phyloP scores from a whole-genome alignment of 164 flowering plant species.

The Vitis rupestris region DNA sequence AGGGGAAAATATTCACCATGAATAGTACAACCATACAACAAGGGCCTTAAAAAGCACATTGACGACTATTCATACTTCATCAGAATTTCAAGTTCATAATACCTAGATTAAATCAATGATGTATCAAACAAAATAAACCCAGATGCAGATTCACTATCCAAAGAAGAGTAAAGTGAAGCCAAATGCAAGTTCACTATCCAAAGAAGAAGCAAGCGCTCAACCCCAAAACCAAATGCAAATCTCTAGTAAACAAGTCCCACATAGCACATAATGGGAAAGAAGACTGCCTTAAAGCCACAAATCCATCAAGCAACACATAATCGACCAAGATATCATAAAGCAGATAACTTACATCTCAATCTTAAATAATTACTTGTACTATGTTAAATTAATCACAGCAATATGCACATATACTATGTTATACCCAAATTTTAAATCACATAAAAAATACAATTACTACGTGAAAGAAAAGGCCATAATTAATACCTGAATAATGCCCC shows the following conservation, averaged over 20 bases:
- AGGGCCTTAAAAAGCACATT: no score
- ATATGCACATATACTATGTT: no score
- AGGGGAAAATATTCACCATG: neutral
- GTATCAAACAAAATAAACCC: neutral
- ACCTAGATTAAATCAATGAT: neutral
- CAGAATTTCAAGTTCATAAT: neutral
- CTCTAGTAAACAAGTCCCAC: neutral
- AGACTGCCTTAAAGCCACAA: no score
- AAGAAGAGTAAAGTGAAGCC: neutral
- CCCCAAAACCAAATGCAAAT: neutral
- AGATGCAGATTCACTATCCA: neutral
- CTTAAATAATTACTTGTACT: no score
- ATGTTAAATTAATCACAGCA: no score
- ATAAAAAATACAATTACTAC: no score
- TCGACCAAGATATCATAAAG: no score
- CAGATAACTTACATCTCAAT: no score
- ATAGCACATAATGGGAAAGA: neutral
- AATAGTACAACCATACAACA: neutral
- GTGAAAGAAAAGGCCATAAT: no score
- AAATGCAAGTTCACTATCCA: neutral
- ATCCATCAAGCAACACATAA: no score
- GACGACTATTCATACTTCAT: neutral
- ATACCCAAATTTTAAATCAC: no score
- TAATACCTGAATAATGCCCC: conserved; percentile 58
- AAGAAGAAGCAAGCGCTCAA: neutral